phyloP scores from a whole-genome alignment of 257 asterid genomes.

The Cordia subcordata region DNA sequence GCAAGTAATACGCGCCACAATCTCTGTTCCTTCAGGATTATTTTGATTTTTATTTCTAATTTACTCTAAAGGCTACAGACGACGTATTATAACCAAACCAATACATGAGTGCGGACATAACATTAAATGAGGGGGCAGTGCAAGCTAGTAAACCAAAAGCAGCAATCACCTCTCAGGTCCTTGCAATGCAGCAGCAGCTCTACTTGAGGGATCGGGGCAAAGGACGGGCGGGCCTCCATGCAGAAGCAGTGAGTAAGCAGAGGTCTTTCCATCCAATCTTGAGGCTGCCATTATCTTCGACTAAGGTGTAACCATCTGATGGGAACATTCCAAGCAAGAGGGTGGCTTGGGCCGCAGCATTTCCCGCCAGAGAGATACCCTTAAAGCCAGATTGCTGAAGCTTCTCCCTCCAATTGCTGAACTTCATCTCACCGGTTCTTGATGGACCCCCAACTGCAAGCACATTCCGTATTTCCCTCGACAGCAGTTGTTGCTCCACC shows the following conservation, averaged over 20 bases:
- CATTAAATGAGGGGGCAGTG: background rate
- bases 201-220: background rate
- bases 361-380: slow-evolving; percentile 77
- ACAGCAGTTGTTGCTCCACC: slow-evolving; percentile 85
- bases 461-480: slow-evolving; percentile 84
- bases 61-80: background rate
- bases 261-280: slow-evolving; percentile 99
- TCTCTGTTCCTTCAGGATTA: no score
- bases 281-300: slow-evolving; percentile 89
- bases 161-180: background rate
- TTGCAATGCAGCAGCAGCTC: no score
- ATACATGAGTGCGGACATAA: no score
- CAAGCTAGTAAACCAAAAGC: no score
- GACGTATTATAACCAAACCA: no score
- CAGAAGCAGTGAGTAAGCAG: slow-evolving; percentile 95
- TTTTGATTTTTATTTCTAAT: no score
- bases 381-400: slow-evolving; percentile 80
- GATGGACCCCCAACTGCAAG: slow-evolving; percentile 80
- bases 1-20: no score
- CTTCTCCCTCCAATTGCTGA: slow-evolving; percentile 94
- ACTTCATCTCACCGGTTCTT: slow-evolving; percentile 63
- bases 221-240: slow-evolving; percentile 50
- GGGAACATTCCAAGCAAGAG: slow-evolving; percentile 94
- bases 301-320: slow-evolving; percentile 84
- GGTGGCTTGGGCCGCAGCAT: slow-evolving; percentile 93